These are phyloP conservation scores for Pleodorina starrii DNA, from an alignment of 139 green algal genomes.

Conservation along the genomic window DNA sequence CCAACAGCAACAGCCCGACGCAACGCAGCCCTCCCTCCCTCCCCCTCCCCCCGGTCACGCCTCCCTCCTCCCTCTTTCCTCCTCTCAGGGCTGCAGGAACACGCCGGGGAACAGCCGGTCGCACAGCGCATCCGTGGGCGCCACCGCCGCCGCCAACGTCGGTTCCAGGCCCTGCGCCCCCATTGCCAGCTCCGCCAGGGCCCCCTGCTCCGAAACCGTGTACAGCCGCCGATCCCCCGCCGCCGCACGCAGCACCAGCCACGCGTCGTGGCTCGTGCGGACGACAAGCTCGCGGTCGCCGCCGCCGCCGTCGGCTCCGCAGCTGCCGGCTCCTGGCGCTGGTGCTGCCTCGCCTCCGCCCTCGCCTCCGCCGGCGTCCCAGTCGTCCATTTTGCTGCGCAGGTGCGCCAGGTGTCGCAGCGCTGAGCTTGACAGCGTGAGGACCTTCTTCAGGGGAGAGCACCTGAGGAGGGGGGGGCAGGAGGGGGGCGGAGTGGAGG, in stretches of 20 bases:
- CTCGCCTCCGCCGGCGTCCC: neutral
- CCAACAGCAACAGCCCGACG: too few species aligned
- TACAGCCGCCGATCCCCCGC: conserved; percentile 30
- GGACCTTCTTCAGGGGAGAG: conserved; percentile 39
- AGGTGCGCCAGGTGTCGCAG: conserved; percentile 33
- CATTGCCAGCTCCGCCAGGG: neutral
- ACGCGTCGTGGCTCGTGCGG: conserved; percentile 29
- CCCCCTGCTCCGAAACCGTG: neutral
- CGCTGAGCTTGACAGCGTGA: conserved; percentile 7
- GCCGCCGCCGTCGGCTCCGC: neutral
- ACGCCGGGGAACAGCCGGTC: conserved; percentile 42
- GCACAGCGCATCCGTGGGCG: conserved; percentile 19
- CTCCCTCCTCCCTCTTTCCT: too few species aligned
- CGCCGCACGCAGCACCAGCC: conserved; percentile 37
- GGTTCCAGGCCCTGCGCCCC: neutral
- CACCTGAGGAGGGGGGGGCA: neutral
- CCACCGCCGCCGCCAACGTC: neutral
- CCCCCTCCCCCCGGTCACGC: too few species aligned
- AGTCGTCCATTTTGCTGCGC: conserved; percentile 40
- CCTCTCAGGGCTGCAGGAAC: conserved; percentile 27
- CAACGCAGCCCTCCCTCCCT: too few species aligned
- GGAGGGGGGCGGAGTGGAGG: neutral
- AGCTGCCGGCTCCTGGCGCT: neutral
- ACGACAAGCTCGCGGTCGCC: conserved; percentile 37
- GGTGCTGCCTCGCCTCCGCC: neutral